Evolutionary conservation across 257 asterid genomes (phyloP), one percentile per base, ranked within the genome.

Genomic region (Scutellaria minor): DNA sequence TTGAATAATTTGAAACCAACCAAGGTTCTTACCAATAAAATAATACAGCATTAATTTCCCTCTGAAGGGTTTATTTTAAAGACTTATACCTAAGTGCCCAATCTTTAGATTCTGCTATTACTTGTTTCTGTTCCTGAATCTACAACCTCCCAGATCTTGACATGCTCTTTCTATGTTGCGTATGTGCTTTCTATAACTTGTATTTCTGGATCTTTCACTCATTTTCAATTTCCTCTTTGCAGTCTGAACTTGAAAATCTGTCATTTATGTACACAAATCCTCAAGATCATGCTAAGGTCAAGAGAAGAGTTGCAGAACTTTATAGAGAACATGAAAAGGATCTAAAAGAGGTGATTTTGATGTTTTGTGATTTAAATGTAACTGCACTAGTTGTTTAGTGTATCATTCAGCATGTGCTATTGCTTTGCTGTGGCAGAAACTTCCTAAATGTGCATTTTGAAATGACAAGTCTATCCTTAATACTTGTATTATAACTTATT

Each of bases 221-320:
- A 64, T 57, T 45, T 46, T 52, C 55, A 55, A 55, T 35, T 75
- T 70, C 77, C 40, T 54, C 47, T 46, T 75, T 78, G 91, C 96
- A 92, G 98, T 85, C 96, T 31, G 98, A 92, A 79, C 97, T 92
- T 64, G 98, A 92, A 80, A 92, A 87, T 84, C 74, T 92, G 53
- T 82, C 98, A 57, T 92, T 90, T 81, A 88, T 86, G 98, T 92
- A 92, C 77, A 88, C 96, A 80, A 88, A 92, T 76, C 87, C 96
- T 58, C 88, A 87, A 72, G 96, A 88, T 72, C 79, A 90, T 83
- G 88, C 91, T 35, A 88, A 85, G 83, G 78, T 83, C 76, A 85
- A 85, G 83, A 83, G 86, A 68, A 87, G 97, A 82, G 84, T 92
- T 78, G 88, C 87, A 50, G 95, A 90, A 73, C 96, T 92, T 54